Evolutionary conservation across 192 early-diverging fungal genomes (phyloP).

Genomic region (Coemansia pectinata): DNA sequence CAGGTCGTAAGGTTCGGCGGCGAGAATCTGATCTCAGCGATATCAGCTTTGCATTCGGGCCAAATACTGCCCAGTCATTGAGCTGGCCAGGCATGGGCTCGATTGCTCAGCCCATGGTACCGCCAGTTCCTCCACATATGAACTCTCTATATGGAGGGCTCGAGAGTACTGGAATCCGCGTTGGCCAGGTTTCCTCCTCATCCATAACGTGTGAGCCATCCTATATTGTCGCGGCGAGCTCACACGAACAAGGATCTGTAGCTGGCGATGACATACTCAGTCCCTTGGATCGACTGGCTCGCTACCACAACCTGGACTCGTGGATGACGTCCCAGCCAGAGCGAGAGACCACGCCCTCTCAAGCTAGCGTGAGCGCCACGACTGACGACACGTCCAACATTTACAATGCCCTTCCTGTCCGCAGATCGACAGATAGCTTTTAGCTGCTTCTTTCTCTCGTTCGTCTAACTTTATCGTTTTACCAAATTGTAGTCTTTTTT

Average conservation of each 20-base stretch:
- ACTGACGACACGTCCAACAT: slow-evolving; percentile 27
- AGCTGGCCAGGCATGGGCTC: not conserved
- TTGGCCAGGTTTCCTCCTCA: slow-evolving; percentile 21
- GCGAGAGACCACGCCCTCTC: not conserved
- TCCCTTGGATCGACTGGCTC: slow-evolving; percentile 32
- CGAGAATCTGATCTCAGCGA: slow-evolving; percentile 25
- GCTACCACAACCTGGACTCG: slow-evolving; percentile 25
- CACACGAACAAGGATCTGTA: not conserved
- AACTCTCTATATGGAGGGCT: slow-evolving; percentile 33
- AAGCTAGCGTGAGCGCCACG: slow-evolving; percentile 5
- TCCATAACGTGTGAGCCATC: not conserved
- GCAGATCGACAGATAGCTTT: slow-evolving; percentile 10
- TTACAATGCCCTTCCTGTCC: slow-evolving; percentile 25
- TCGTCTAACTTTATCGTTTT: not conserved
- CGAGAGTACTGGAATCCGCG: slow-evolving; percentile 23
- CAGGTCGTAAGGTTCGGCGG: not conserved
- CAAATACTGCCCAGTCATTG: not conserved
- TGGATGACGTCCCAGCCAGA: slow-evolving; percentile 15
- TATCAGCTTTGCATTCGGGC: not conserved
- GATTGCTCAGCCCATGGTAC: slow-evolving; percentile 28
- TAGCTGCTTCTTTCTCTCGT: not conserved
- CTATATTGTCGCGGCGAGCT: not conserved
- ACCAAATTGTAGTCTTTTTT: not conserved
- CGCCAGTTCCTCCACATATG: slow-evolving; percentile 30
- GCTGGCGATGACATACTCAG: slow-evolving; percentile 20